Evolutionary conservation across 176 grass and related monocot genomes (phyloP), one percentile per base, ranked within the genome.

Genomic region (Rhynchospora pubera): DNA sequence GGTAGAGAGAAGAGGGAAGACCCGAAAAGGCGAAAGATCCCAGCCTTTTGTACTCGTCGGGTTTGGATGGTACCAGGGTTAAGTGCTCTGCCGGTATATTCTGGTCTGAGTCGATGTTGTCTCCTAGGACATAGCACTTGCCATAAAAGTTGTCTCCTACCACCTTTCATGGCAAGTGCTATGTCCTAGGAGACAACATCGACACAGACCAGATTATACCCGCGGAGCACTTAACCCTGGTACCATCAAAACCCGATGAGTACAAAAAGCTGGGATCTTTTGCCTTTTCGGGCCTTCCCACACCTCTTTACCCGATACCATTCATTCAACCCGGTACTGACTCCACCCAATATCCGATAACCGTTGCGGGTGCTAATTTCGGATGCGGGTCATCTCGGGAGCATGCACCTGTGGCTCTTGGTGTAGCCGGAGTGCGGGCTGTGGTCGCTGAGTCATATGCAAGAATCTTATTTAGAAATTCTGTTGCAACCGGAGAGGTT

Each of bases 181-280:
- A 88, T 77, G 90, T 98, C 4, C 75, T 98, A 42, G 92, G 92
- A 15, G 92, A 98, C 30, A 98, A 98, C 84, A 98, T 98, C 71
- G 92, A 98, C 84, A 98, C 95, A 18, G 95, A 98, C 84, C 95
- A 98, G 89, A 98, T 98, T 67, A 98, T 98, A 65, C 89, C 95
- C 0, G 95, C 95, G 2, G 95, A 98, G 92, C 69, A 98, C 89
- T 85, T 98, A 75, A 98, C 95, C 30, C 87, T 98, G 18, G 92
- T 98, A 64, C 95, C 95, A 9, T 98, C 92, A 78, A 98, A 98
- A 59, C 90, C 88, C 4, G 91, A 98, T 19, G 96, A 98, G 82
- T 98, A 98, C 89, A 82, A 81, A 64, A 98, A 98, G 80, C 89
- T 95, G 7, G 96, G 92, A n/a, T 98, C 96, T n/a, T 90, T 85